phyloP scores from a whole-genome alignment of 2,329 filamentous ascomycete species.

The Neopestalotiopsis rosae region DNA sequence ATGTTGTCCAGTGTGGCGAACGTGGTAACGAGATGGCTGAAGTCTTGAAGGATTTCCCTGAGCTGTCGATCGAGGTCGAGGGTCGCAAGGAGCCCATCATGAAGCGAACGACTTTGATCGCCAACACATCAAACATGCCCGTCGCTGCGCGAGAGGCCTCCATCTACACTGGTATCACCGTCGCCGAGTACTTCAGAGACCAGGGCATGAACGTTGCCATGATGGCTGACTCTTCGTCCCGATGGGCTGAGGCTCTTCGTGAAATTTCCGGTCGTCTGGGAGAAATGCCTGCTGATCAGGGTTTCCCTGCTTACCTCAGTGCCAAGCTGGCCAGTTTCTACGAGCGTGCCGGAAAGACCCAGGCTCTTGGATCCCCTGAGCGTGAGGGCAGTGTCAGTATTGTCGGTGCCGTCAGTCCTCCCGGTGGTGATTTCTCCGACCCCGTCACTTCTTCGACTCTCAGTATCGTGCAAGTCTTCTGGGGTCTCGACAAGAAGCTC shows the following conservation, averaged over 20 bases:
- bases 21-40: conserved; percentile 99
- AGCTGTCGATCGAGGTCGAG: conserved; percentile 92
- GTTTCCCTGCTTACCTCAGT: conserved; percentile 96
- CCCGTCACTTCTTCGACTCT: conserved; percentile 94
- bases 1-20: conserved; percentile 63
- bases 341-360: conserved; percentile 91
- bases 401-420: conserved; percentile 94
- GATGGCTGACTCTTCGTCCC: conserved; percentile 99
- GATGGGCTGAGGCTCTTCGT: conserved; percentile 98
- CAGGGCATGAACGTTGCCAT: conserved; percentile 97
- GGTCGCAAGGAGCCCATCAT: conserved; percentile 98
- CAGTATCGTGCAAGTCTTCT: conserved; percentile 98
- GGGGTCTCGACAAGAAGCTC: conserved; percentile 99
- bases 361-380: conserved; percentile 85
- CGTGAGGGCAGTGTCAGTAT: conserved; percentile 94
- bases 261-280: conserved; percentile 98
- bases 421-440: conserved; percentile 98
- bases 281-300: conserved; percentile 99
- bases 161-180: conserved; percentile 95
- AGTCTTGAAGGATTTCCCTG: conserved; percentile 99
- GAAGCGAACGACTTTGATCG: conserved; percentile 98
- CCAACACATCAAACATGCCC: conserved; percentile 99
- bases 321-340: conserved; percentile 99
- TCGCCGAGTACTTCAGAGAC: conserved; percentile 96
- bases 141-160: conserved; percentile 98